Base-by-base conservation (phyloP, 805 yeast species). In the Lipomyces kockii region DNA sequence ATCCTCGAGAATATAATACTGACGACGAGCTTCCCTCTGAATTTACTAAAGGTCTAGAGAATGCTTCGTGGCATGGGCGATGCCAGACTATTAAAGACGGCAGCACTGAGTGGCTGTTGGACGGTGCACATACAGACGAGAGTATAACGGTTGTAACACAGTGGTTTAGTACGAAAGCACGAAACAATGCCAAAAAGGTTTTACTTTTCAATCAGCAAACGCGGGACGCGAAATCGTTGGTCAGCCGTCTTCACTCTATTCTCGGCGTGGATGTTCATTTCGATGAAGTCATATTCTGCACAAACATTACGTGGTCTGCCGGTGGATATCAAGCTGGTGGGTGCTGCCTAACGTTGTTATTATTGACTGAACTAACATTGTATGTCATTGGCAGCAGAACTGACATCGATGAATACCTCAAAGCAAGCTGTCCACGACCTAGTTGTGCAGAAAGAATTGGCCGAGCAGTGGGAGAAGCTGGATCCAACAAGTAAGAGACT, bases 101-200 rank as follows among this genome's bases (percentile, higher is more conserved):
- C 12, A 78, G 80, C 17, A 78, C 89, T 20, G 85, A 84, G n/a
- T 95, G 97, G 97, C 88, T 80, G 71, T 79, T 94, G 17, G 99
- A 95, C 79, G 99, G 99, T 22, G 98, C 99, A 0, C 99, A 95
- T 74, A 95, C 99, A 0, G 80, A 84, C 58, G 99, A 95, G 74
- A 90, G 97, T 67, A 85, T 96, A 29, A 82, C 82, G 37, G 96
- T 88, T n/a, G 90, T 97, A 0, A 83, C 94, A 0, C 79, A 78
- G 9, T 95, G 99, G 99, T 91, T 89, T 49, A 73, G 76, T 4
- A 74, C 52, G 59, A 69, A 61, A 52, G 60, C 65, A 9, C 37
- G 53, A 8, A 46, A 34, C 20, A 72, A 74, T 0, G 73, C 75
- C n/a, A 75, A 76, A 37, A 72, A 75, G 68, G 85, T 92, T 7